Evolutionary conservation across 805 yeast species (phyloP), one percentile per base, ranked within the genome.

Genomic region (Ogataea nakhonphanomensis): DNA sequence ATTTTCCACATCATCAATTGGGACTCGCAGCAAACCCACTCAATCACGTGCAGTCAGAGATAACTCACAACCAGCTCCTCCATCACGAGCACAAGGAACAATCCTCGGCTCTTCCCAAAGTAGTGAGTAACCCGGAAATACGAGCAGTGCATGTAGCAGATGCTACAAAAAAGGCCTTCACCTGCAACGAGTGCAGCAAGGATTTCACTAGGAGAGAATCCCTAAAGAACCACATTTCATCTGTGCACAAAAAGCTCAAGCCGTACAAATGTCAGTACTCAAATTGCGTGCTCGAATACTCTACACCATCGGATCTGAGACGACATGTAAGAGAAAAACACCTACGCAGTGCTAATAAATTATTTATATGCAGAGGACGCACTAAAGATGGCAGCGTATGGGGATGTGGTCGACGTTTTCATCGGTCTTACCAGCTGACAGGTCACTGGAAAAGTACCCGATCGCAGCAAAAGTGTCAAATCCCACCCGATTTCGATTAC

Each of bases 361-460:
- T 43, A 12, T 53, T 44, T 21, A 31, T 37, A 8, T 53, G 57
- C 26, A 34, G 31, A 25, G 53, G 53, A 5, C 11, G 9, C 25
- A 32, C 34, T 8, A 12, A 13, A 7, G 13, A 37, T 21, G 48
- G 44, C n/a, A 12, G 8, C 2, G 10, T 20, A 20, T 47, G 49
- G 49, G 57, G 57, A 5, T 53, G 57, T 34, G 49, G 51, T 1
- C 45, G 41, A 17, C 40, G 45, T 5, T 53, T 53, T 35, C 43
- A 41, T 33, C 39, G 57, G 31, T 34, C 48, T 2, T 51, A 51
- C 32, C 57, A 53, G 37, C 32, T 53, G 39, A 34, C 33, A 2
- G 48, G 44, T 17, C 57, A 53, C 34, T 51, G 57, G 55, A 44
- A 45, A 13, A 50, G 54, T 27, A 49, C 41, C 9, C 35, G 54